Evolutionary conservation across 257 asterid species (phyloP).

Genomic region (Solanum lignicaule): DNA sequence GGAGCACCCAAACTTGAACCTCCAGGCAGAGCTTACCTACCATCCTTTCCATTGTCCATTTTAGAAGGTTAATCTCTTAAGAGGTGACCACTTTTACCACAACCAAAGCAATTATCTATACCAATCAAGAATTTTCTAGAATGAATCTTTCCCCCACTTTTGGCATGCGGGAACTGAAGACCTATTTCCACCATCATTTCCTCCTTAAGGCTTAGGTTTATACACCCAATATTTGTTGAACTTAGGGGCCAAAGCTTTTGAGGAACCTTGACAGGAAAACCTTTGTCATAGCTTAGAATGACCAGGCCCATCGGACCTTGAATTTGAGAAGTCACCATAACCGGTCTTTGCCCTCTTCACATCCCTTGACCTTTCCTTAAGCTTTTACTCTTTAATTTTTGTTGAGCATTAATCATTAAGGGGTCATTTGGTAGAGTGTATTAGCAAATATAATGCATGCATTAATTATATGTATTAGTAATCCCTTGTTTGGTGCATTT

Average conservation of each 20-base stretch:
- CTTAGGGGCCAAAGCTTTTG: neutral
- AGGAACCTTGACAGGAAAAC: neutral
- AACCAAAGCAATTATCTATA: neutral
- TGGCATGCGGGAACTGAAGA: neutral
- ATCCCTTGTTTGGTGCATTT: too few relatives aligned
- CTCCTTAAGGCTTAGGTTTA: neutral
- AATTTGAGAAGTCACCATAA: neutral
- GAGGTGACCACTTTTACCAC: neutral
- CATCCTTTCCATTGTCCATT: too few relatives aligned
- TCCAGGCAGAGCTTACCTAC: too few relatives aligned
- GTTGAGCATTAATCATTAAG: too few relatives aligned
- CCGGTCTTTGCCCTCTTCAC: neutral
- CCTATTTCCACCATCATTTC: neutral
- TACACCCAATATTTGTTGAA: neutral
- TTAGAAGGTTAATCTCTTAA: too few relatives aligned
- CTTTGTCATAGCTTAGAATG: neutral
- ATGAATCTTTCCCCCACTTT: neutral
- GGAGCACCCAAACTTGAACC: too few relatives aligned
- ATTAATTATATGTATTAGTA: too few relatives aligned
- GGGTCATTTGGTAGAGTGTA: too few relatives aligned
- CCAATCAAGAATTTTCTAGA: neutral
- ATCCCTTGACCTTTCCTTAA: neutral
- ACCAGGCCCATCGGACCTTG: neutral
- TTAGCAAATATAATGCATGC: too few relatives aligned
- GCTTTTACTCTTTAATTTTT: too few relatives aligned